Conservation (phyloP, 2,329 filamentous ascomycete genomes). For the Xylaria digitata region DNA sequence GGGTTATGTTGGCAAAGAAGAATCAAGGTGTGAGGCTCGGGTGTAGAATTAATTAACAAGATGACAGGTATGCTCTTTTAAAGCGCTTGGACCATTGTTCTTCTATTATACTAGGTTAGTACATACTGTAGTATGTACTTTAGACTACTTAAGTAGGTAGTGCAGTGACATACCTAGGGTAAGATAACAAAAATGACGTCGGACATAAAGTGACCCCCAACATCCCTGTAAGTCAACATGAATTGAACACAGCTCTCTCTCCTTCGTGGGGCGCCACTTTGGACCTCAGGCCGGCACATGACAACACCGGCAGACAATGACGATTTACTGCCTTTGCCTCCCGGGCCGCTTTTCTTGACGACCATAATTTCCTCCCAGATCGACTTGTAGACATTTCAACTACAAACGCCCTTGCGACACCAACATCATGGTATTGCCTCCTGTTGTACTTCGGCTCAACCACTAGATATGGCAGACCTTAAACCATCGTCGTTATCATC, state of each 20-base stretch:
- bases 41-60: background rate
- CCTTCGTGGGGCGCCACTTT: conserved; percentile 17
- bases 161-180: background rate
- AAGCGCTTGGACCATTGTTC: background rate
- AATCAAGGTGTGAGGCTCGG: background rate
- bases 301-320: conserved; percentile 23
- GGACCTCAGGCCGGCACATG: conserved; percentile 12
- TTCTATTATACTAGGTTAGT: too few relatives aligned
- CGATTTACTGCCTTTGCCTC: background rate
- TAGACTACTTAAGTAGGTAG: too few relatives aligned
- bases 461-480: conserved; percentile 46
- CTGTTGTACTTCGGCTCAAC: conserved; percentile 27
- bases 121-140: too few relatives aligned
- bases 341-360: background rate
- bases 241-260: conserved; percentile 13
- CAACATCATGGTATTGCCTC: conserved; percentile 38
- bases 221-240: conserved; percentile 30
- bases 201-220: conserved; percentile 19
- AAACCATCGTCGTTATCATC: conserved; percentile 39
- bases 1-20: background rate
- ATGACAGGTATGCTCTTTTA: background rate
- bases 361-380: background rate
- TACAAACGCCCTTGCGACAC: conserved; percentile 22
- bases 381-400: background rate
- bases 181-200: conserved; percentile 33